These are phyloP conservation scores for Picea glauca DNA, from an alignment of 75 land plant genomes.

Conservation along the genomic window DNA sequence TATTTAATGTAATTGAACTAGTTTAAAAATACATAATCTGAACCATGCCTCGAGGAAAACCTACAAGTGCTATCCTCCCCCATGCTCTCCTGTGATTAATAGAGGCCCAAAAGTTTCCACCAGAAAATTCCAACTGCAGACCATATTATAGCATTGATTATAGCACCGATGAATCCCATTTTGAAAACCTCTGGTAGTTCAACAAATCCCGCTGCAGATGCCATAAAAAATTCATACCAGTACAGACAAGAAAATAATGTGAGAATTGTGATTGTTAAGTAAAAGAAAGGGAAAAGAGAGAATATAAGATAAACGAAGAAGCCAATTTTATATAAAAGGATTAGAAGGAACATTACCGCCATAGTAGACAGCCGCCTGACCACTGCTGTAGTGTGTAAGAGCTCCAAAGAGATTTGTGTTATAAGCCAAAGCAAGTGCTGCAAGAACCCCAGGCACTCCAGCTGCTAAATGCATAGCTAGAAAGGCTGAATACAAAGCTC, in stretches of 20 bases:
- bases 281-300: not conserved
- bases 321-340: slow-evolving; percentile 3
- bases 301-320: not conserved
- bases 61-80: too few relatives aligned
- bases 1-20: too few relatives aligned
- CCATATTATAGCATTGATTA: slow-evolving; percentile 72
- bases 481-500: slow-evolving; percentile 95
- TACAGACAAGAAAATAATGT: not conserved
- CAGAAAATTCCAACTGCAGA: slow-evolving; percentile 68
- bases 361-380: slow-evolving; percentile 98
- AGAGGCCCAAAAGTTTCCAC: slow-evolving; percentile 95
- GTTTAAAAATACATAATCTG: too few relatives aligned
- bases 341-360: slow-evolving; percentile 62
- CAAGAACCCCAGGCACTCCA: slow-evolving; percentile 88
- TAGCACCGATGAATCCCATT: slow-evolving; percentile 67
- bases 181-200: slow-evolving; percentile 92
- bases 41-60: too few relatives aligned
- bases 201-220: slow-evolving; percentile 82
- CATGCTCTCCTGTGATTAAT: slow-evolving; percentile 22
- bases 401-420: slow-evolving; percentile 99
- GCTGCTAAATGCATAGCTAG: slow-evolving; percentile 97
- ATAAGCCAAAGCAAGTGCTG: slow-evolving; percentile 94
- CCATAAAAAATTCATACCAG: not conserved
- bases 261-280: not conserved
- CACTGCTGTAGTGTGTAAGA: slow-evolving; percentile 98